Evolutionary conservation across 495 filamentous ascomycete species (phyloP), one percentile per base, ranked within the genome.

Genomic region (Lasiosphaeria ovina): DNA sequence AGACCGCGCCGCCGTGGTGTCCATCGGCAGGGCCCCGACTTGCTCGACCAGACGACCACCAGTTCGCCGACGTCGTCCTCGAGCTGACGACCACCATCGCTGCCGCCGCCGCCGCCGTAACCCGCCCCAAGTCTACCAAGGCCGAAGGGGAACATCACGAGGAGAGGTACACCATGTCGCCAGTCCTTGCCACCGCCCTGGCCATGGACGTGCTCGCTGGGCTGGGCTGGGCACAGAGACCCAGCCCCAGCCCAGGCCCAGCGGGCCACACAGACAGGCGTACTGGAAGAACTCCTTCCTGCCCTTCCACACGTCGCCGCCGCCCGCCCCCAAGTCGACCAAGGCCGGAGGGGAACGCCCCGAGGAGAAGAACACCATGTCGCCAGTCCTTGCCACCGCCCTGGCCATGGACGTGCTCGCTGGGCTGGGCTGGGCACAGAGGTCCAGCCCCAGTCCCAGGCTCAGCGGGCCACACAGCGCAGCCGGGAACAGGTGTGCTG

Each of bases 401-500:
- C 68, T 87, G 53, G 64, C 89, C 8, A 73, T 72, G 5, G 73
- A 73, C 0, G 64, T 83, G 32, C 59, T 90, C 7, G 61, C 66
- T 4, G n/a, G n/a, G n/a, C n/a, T n/a, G 78, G 76, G 5, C 49
- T 79, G 1, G 83, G 82, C 2, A n/a, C 36, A 0, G 59, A 59
- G 6, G 51, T 68, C 0, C 56, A 71, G 0, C 67, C 72, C 0
- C n/a, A n/a, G n/a, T n/a, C n/a, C n/a, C n/a, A n/a, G n/a, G n/a
- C n/a, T n/a, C 4, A 51, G 4, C 69, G 73, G 2, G 72, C 88
- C 6, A 52, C 58, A 12, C 89, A 89, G 65, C 75, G 79, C 54
- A 87, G 82, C 14, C 76, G 83, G 9, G 85, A 90, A 54, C 83
- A 88, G 33, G 80, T 88, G 1, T 50, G 81, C 34, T 88, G 79